Conservation (phyloP, 768 basidiomycete species). For the Boletellus ananas region DNA sequence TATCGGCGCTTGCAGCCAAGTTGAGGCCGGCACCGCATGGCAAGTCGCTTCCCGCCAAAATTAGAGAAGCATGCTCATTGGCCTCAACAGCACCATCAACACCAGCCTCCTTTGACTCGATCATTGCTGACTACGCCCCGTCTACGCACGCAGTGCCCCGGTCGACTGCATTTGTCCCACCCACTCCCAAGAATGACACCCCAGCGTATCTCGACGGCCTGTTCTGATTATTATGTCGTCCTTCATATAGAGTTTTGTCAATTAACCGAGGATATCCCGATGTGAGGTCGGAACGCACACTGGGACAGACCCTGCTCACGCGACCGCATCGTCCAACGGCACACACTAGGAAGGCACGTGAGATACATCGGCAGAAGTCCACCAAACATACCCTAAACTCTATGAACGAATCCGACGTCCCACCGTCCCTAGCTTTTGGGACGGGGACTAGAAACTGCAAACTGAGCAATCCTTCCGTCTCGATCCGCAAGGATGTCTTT, state of each 20-base stretch:
- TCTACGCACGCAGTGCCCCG: slow-evolving; percentile 23
- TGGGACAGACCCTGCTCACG: slow-evolving; percentile 3
- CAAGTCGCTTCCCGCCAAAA: slow-evolving; percentile 22
- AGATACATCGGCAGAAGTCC: background rate
- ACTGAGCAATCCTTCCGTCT: slow-evolving; percentile 76
- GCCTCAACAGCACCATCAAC: slow-evolving; percentile 36
- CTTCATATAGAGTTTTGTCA: slow-evolving; percentile 13
- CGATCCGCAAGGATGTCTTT: slow-evolving; percentile 87
- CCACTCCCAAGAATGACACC: slow-evolving; percentile 26
- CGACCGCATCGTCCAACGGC: slow-evolving; percentile 30
- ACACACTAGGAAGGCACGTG: slow-evolving; percentile 23
- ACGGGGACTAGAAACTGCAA: slow-evolving; percentile 85
- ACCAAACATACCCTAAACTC: slow-evolving; percentile 73
- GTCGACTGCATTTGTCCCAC: slow-evolving; percentile 2
- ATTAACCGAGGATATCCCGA: background rate
- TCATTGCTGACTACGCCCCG: slow-evolving; percentile 72
- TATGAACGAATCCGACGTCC: slow-evolving; percentile 64
- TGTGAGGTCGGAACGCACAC: background rate
- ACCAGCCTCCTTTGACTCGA: slow-evolving; percentile 62
- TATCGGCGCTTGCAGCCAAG: slow-evolving; percentile 53
- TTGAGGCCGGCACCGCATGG: slow-evolving; percentile 47
- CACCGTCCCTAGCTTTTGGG: slow-evolving; percentile 36
- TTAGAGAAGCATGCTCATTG: slow-evolving; percentile 6
- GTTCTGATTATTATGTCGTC: slow-evolving; percentile 16
- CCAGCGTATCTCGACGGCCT: slow-evolving; percentile 43